Conservation (phyloP, 495 filamentous ascomycete species). For the Bacidia gigantensis region DNA sequence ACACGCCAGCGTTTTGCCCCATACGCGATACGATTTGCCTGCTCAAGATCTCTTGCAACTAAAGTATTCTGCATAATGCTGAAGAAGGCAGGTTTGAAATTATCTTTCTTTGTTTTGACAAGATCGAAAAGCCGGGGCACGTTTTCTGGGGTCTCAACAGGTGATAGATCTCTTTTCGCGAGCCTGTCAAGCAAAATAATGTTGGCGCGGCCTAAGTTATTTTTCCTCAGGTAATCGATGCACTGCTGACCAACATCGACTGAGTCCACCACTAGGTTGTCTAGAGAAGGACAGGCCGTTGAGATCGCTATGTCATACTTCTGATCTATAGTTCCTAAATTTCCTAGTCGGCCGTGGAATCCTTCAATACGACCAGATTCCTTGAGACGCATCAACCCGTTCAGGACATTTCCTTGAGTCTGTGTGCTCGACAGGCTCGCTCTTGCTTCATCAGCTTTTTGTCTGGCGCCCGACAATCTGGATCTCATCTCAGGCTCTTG, state of each 20-base stretch:
- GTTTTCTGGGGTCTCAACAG: conserved; percentile 78
- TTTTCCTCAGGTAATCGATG: conserved; percentile 93
- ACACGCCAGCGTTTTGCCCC: conserved; percentile 87
- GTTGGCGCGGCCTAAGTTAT: conserved; percentile 91
- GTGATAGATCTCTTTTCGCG: conserved; percentile 55
- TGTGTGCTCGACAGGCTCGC: conserved; percentile 78
- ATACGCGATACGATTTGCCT: conserved; percentile 93
- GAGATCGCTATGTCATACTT: conserved; percentile 95
- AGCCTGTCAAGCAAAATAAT: conserved; percentile 91
- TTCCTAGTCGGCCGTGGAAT: conserved; percentile 90
- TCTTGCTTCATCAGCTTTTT: conserved; percentile 90
- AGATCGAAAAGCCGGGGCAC: conserved; percentile 88
- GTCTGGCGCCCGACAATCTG: conserved; percentile 72
- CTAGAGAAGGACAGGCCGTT: conserved; percentile 78
- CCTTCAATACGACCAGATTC: conserved; percentile 93
- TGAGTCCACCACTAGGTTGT: conserved; percentile 91
- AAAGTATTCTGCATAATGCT: conserved; percentile 85
- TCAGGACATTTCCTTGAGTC: conserved; percentile 83
- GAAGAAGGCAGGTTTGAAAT: conserved; percentile 85
- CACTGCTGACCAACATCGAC: conserved; percentile 93
- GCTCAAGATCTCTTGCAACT: conserved; percentile 80
- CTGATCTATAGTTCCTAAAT: conserved; percentile 87
- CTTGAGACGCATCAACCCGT: conserved; percentile 82
- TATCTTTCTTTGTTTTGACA: conserved; percentile 74
- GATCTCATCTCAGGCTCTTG: conserved; percentile 69